Evolutionary conservation across 2,329 filamentous ascomycete species (phyloP), one percentile per base, ranked within the genome.

Genomic region (Xylariaceae sp.): DNA sequence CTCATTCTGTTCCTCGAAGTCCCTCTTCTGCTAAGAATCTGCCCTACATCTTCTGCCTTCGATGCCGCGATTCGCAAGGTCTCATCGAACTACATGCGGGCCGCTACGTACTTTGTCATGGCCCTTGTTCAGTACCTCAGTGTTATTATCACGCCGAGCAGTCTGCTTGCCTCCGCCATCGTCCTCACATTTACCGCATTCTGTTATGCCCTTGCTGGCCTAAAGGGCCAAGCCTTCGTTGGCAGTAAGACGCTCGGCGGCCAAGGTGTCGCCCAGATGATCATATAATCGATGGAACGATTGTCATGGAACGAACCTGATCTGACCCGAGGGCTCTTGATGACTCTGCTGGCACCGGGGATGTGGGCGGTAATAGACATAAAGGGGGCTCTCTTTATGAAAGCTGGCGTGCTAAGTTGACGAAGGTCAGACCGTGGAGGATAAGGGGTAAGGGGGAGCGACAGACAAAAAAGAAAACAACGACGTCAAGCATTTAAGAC

Each of bases 71-170:
- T 99, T 72, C 91, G 92, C 73, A 86, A 83, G 68, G 89, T 99
- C 77, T 90, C 90, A 60, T 95, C 91, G 56, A 97, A 96, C 78
- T 97, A 91, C 77, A 95, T 94, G 86, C 91, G 94, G 73, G 92
- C 92, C 26, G 87, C 78, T 55, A 87, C 95, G 69, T 99, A 99
- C 74, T 74, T 75, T 55, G 74, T 83, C 70, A 92, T 97, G 88
- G 88, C 84, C 64, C 68, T 86, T 49, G 72, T 95, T 45, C 91
- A 96, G 73, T 97, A 89, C 83, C 75, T 95, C 56, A 95, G 89
- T 70, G 75, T 91, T 60, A 78, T 88, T 57, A 67, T 76, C 27
- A 70, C 73, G 46, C 71, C 80, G 7, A 89, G 86, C 49, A 89
- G 85, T 68, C 75, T 99, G 71, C 88, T 99, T 62, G 94, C 89